Base-by-base conservation (phyloP, 495 filamentous ascomycete genomes). In the Trichocladium antarcticum region DNA sequence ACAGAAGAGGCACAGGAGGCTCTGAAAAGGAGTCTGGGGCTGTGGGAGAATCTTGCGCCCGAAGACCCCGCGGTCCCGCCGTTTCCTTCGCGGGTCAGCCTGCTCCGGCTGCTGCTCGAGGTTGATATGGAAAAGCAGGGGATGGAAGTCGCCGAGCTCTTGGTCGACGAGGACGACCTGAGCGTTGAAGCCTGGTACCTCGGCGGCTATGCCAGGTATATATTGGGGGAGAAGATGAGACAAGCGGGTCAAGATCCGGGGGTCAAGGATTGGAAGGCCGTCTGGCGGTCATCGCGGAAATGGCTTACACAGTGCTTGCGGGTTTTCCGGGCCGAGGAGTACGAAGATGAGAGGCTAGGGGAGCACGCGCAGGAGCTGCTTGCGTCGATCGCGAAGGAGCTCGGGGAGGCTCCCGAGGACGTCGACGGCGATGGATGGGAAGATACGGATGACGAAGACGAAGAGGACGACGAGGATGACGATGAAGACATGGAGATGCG, bases 161-260 rank as follows among this genome's bases (percentile, higher is more conserved):
- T 99, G 42, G 79, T 95, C 15, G 64, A 72, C 5, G 93, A 97
- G 64, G 89, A 97, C 54, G 93, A 99, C 62, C 74, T 80, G 53
- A 88, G 89, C 65, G 87, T 96, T 10, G 93, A 99, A 65, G 85
- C 84, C 1, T 95, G 88, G 89, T 99, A 99, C 68, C 72, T 97
- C 3, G 90, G 93, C 28, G 93, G 93, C 9, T 99, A 90, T 84
- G 84, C 84, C 47, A 73, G 87, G 49, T 85, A 86, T 59, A 72
- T 92, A 46, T 68, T 84, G 47, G 88, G 85, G 0, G 79, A 85
- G 63, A 87, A 82, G 69, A 57, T 76, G 60, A 67, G 74, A 65
- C 39, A 73, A 42, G 45, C 61, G 57, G 37, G 12, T 6, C 55
- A 61, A 43, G 51, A 35, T 19, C 39, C 39, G 35, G 62, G 62